These are phyloP conservation scores for Fusarium fujikuroi DNA, from an alignment of 2,329 filamentous ascomycete species.

Conservation along the genomic window DNA sequence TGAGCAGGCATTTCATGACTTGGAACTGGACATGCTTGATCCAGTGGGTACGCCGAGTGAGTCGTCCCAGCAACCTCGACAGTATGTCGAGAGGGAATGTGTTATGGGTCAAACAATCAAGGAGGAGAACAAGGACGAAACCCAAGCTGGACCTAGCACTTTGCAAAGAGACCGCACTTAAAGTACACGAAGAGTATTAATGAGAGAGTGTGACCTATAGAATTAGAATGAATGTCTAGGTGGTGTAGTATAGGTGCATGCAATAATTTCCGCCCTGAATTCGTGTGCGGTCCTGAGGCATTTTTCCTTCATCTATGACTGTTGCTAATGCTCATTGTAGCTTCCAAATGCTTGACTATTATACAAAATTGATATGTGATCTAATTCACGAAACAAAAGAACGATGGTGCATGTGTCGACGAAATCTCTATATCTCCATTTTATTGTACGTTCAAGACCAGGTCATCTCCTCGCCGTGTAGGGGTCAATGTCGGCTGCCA, in stretches of 20 bases:
- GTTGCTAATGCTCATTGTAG: conserved; percentile 39
- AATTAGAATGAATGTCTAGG: conserved; percentile 39
- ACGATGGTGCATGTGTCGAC: conserved; percentile 7
- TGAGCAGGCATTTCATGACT: conserved; percentile 41
- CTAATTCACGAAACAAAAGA: conserved; percentile 13
- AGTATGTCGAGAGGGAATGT: conserved; percentile 49
- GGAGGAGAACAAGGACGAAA: conserved; percentile 48
- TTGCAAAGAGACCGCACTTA: conserved; percentile 7
- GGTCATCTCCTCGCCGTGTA: conserved; percentile 71
- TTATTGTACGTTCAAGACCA: conserved; percentile 68
- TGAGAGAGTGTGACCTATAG: conserved; percentile 9
- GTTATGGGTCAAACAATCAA: conserved; percentile 52
- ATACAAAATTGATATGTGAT: conserved; percentile 34
- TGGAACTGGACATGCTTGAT: conserved; percentile 47
- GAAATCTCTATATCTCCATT: conserved; percentile 4
- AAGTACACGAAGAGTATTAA: neutral
- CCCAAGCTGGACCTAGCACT: conserved; percentile 9
- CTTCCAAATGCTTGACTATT: conserved; percentile 35
- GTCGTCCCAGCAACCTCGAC: conserved; percentile 21
- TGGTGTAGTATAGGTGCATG: conserved; percentile 37
- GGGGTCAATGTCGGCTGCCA: conserved; percentile 72
- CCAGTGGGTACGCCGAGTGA: conserved; percentile 18
- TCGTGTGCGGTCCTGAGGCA: conserved; percentile 9
- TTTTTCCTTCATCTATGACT: conserved; percentile 36
- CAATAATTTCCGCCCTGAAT: conserved; percentile 30